phyloP scores from a whole-genome alignment of 1,284 basidiomycete genomes.

The Trichosporon sp. region DNA sequence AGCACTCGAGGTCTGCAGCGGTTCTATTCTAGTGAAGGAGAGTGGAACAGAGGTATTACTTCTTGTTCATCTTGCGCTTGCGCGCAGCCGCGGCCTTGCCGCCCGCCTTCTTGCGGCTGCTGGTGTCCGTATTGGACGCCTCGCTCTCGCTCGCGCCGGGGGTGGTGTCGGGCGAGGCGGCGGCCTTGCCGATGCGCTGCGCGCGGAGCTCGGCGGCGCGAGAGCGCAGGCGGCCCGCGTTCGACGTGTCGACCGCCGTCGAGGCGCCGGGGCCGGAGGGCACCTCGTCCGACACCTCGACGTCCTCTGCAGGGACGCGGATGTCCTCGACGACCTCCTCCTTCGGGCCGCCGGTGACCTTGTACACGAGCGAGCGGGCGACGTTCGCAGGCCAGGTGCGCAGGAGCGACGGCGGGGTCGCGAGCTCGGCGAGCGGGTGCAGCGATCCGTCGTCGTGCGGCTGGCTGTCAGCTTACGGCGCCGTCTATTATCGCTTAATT shows the following conservation, averaged over 20 bases:
- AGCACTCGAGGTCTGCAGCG: background rate
- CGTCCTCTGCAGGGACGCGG: conserved; percentile 16
- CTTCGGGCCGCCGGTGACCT: conserved; percentile 21
- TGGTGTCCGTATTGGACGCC: conserved; percentile 9
- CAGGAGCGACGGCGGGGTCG: conserved; percentile 30
- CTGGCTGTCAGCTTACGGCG: conserved; percentile 24
- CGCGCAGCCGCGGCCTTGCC: conserved; percentile 43
- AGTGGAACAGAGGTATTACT: conserved; percentile 19
- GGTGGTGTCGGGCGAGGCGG: background rate
- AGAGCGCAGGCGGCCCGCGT: background rate
- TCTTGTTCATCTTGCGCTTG: conserved; percentile 44
- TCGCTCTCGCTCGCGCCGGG: background rate
- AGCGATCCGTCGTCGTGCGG: conserved; percentile 43
- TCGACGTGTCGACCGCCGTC: background rate
- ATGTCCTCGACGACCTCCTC: conserved; percentile 17
- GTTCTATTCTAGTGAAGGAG: background rate
- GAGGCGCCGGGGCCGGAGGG: background rate
- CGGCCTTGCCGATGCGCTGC: conserved; percentile 7
- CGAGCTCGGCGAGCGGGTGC: conserved; percentile 39
- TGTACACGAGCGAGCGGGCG: conserved; percentile 14
- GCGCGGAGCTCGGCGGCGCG: conserved; percentile 23
- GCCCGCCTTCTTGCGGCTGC: conserved; percentile 35
- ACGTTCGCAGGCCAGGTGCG: conserved; percentile 44
- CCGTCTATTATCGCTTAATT: no score
- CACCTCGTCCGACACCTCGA: conserved; percentile 14